A percentile compares a stretch with the other conserved stretches of the same genome.
These are phyloP conservation scores for Fusarium abutilonis DNA, from an alignment of 2,329 filamentous ascomycete genomes.

Conservation along the genomic window DNA sequence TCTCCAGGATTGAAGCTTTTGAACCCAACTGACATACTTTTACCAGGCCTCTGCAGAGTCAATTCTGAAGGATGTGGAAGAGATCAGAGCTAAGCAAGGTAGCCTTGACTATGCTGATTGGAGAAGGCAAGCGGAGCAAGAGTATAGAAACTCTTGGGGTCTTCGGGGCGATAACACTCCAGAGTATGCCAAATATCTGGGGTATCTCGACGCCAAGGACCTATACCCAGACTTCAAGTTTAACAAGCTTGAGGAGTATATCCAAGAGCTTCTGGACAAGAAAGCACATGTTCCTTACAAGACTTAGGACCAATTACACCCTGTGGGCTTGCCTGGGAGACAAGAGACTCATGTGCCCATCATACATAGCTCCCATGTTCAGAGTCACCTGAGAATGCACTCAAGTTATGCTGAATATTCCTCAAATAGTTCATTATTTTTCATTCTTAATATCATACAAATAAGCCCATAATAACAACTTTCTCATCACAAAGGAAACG, in stretches of 20 bases:
- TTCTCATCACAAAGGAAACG: too few species aligned
- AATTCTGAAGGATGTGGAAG: neutral
- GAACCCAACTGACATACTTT: neutral
- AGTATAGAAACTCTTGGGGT: conserved; percentile 57
- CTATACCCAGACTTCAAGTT: conserved; percentile 62
- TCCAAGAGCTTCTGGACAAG: conserved; percentile 1
- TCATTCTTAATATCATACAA: too few species aligned
- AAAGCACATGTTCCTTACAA: neutral
- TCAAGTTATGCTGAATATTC: too few species aligned
- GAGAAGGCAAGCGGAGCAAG: neutral
- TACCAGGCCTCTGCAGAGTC: neutral
- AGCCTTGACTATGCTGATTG: neutral
- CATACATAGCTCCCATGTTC: too few species aligned
- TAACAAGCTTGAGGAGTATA: neutral
- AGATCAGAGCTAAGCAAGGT: neutral
- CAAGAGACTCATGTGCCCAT: too few species aligned
- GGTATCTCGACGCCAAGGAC: conserved; percentile 62
- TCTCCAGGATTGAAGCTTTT: neutral
- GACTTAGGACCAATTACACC: too few species aligned
- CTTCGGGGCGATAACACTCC: conserved; percentile 64
- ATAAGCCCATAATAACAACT: too few species aligned
- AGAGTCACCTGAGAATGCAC: too few species aligned
- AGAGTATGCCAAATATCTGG: conserved; percentile 63
- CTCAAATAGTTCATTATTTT: too few species aligned
- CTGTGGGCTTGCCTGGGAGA: too few species aligned